Evolutionary conservation across 495 filamentous ascomycete species (phyloP), one percentile per base, ranked within the genome.

Genomic region (Penicillium flavigenum): DNA sequence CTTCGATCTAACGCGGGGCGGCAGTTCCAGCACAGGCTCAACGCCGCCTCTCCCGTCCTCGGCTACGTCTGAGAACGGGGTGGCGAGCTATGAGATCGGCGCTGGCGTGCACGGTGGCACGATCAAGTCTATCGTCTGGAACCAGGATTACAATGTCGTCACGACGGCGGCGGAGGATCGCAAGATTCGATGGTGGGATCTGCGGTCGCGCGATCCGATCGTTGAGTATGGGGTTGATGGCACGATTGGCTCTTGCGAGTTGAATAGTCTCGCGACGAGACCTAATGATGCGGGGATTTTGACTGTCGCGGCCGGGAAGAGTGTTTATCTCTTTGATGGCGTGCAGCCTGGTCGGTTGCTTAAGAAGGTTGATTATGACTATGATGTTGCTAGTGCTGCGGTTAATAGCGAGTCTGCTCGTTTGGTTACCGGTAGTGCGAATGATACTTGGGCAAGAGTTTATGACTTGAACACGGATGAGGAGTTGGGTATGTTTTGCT

Each of bases 111-210:
- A 98, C 70, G 82, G 80, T 19, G 91, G 88, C 44, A 86, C 88
- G 20, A 97, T 98, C 77, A 98, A 96, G 70, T 89, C 88, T 51
- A 93, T 98, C 51, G 84, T 97, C 55, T 98, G 94, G 94, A 87
- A 89, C 58, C 78, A 78, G 45, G 90, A 96, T 60, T 87, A 88
- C 44, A 96, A 92, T 61, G 82, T 91, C 62, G 76, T 98, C 55
- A 88, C 94, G 49, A 98, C 94, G 0, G 89, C 88, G 5, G 87
- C 91, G 9, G 91, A 96, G 45, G 92, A 96, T 68, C 90, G 92
- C 64, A 88, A 86, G 48, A 81, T 98, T 27, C 86, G 93, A 32
- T 98, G 94, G 94, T 97, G 92, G 81, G 92, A 98, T 72, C 76
- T 96, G 36, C 88, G 89, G 42, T 83, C 84, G 19, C 82, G 86